Evolutionary conservation across 331 rosid species (phyloP), one percentile per base, ranked within the genome.

Genomic region (Erythrophleum ivorense): DNA sequence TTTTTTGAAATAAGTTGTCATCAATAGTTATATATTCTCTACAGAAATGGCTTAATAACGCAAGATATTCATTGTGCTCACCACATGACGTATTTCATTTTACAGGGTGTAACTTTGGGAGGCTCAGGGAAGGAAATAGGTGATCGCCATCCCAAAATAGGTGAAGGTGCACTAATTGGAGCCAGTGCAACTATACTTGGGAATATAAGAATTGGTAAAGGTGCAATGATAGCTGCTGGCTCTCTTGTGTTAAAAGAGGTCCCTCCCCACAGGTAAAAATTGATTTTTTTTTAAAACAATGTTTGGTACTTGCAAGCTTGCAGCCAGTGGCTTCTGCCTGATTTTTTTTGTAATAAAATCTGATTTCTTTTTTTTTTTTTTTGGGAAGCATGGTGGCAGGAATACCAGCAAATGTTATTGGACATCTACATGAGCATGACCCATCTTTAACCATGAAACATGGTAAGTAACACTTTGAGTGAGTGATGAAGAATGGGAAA

Each of bases 391-490:
- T 93, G 87, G 96, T 88, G 53, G 98, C 97, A 62, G 99, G 99
- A 80, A 93, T 89, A 79, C 98, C 98, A 5, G 96, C 98, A 75
- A 89, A 87, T 70, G 86, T 88, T 85, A 88, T 95, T 71, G 92
- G 97, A 83, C 82, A 84, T 87, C 88, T 88, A 49, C 86, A 74
- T n/a, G 97, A 89, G 82, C 81, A 54, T 75, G 89, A 88, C 78
- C 99, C 97, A 24, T 93, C 98, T 66, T 83, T 95, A 87, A 93
- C 96, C 78, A 95, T 95, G 99, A 95, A 93, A 77, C 99, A 95
- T 76, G 99, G 99, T 93, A 87, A 90, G 94, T 66, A 40, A 45
- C 73, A 13, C 48, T 77, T 78, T 49, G 82, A 38, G 71, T 36
- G 12, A 36, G 21, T 9, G 34, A 10, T 38, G 71, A 36, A 43